These are phyloP conservation scores for Chaetomidium leptoderma DNA, from an alignment of 495 filamentous ascomycete species.

Conservation along the genomic window DNA sequence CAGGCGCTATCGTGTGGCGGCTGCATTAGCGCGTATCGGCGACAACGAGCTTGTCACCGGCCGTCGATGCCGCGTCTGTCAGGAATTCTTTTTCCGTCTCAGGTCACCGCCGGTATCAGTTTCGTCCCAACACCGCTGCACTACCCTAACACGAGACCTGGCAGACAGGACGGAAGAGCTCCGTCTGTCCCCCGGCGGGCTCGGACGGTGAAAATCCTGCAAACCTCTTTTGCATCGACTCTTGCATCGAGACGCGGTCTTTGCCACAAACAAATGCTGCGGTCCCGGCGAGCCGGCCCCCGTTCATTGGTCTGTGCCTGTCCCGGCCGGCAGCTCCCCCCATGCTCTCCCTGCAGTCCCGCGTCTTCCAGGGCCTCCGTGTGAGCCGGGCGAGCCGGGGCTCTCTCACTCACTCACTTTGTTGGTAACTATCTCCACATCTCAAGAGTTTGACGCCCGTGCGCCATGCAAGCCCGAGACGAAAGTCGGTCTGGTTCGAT, in stretches of 20 bases:
- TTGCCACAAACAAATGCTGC: constrained; percentile 4
- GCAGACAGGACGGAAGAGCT: too few species aligned
- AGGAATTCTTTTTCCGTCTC: constrained; percentile 7
- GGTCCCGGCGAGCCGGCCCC: not conserved
- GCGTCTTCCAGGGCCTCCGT: too few species aligned
- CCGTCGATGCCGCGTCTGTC: not conserved
- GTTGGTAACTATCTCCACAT: too few species aligned
- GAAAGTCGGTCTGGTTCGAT: not conserved
- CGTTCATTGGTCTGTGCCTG: constrained; percentile 5
- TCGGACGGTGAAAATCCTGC: constrained; percentile 1
- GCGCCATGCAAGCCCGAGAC: not conserved
- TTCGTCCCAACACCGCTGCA: not conserved
- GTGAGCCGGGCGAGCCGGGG: not conserved
- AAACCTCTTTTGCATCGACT: not conserved
- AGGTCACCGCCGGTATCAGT: not conserved
- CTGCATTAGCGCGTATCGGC: too few species aligned
- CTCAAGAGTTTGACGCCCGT: not conserved
- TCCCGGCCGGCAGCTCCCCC: not conserved
- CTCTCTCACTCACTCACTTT: too few species aligned
- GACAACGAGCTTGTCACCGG: not conserved
- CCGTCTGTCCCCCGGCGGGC: too few species aligned
- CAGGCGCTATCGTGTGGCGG: too few species aligned
- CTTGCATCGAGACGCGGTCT: not conserved
- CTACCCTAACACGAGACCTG: too few species aligned
- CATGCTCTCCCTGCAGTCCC: not conserved